Evolutionary conservation across 2,329 filamentous ascomycete genomes (phyloP).

Genomic region (Biscogniauxia marginata): DNA sequence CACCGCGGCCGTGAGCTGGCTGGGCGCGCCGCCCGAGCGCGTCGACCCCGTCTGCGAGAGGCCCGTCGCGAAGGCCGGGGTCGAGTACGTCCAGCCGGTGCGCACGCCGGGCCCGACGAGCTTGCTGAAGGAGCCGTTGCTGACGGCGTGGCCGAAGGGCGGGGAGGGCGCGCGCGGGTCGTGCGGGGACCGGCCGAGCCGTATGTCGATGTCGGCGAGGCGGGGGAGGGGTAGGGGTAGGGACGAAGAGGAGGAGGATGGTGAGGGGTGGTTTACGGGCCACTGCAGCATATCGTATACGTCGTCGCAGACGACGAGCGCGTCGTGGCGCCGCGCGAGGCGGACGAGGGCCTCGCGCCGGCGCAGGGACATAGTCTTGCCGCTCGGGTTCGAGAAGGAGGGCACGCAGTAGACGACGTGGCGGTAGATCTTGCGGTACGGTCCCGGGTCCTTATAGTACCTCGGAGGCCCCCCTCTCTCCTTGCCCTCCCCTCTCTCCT

Average conservation of each 20-base stretch:
- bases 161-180: slow-evolving; percentile 24
- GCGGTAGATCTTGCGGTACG: slow-evolving; percentile 74
- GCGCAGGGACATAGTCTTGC: slow-evolving; percentile 72
- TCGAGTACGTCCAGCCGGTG: slow-evolving; percentile 85
- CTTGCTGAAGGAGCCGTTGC: slow-evolving; percentile 90
- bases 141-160: slow-evolving; percentile 74
- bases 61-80: slow-evolving; percentile 46
- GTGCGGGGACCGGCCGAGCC: slow-evolving; percentile 52
- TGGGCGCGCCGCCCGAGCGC: slow-evolving; percentile 56
- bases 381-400: slow-evolving; percentile 85
- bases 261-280: slow-evolving; percentile 40
- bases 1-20: slow-evolving; percentile 52
- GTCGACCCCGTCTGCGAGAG: slow-evolving; percentile 53
- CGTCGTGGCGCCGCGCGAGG: slow-evolving; percentile 77
- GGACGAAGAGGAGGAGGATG: not conserved
- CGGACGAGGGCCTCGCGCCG: slow-evolving; percentile 67
- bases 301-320: slow-evolving; percentile 83
- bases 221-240: slow-evolving; percentile 56
- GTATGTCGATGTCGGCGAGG: slow-evolving; percentile 74
- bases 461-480: slow-evolving; percentile 19
- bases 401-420: slow-evolving; percentile 88
- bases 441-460: slow-evolving; percentile 54
- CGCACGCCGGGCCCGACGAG: slow-evolving; percentile 77
- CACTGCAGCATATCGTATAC: slow-evolving; percentile 94
- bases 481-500: not conserved